Evolutionary conservation across 1,284 basidiomycete species (phyloP), one percentile per base, ranked within the genome.

Genomic region (Tilletiopsis washingtonensis): DNA sequence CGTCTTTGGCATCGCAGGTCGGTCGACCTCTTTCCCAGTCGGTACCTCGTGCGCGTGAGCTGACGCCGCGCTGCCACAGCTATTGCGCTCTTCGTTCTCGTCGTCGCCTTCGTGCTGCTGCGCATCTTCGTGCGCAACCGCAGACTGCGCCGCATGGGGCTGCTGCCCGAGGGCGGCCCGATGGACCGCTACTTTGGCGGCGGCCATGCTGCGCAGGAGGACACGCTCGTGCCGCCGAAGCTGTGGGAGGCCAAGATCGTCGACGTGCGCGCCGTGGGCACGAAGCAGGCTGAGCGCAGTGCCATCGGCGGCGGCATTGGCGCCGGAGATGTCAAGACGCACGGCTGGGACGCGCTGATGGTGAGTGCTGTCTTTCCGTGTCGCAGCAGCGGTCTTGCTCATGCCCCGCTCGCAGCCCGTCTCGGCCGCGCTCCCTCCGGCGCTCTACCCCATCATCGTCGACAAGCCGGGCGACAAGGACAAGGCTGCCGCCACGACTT

Each of bases 11-110:
- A 23, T 59, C 11, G 7, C 38, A 39, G 27, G 27, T 11, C 17
- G 5, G n/a, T 17, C 17, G n/a, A n/a, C n/a, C n/a, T n/a, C n/a
- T n/a, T n/a, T n/a, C n/a, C n/a, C n/a, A n/a, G n/a, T n/a, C n/a
- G n/a, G n/a, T n/a, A n/a, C n/a, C n/a, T n/a, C n/a, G n/a, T n/a
- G n/a, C n/a, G n/a, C n/a, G n/a, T n/a, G n/a, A n/a, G n/a, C n/a
- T n/a, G n/a, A n/a, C n/a, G n/a, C n/a, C n/a, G n/a, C n/a, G n/a
- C n/a, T n/a, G n/a, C n/a, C 43, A 49, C 57, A 61, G 65, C 65
- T 23, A 64, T 68, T 51, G 65, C 65, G n/a, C 60, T 68, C 20
- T 68, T 68, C 39, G 57, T 68, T 44, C 50, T 68, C 25, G 64
- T 68, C 20, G 63, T 68, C 43, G 61, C 63, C 45, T 68, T 68